Conservation (phyloP, 805 yeast genomes). For the Metschnikowia cubensis region DNA sequence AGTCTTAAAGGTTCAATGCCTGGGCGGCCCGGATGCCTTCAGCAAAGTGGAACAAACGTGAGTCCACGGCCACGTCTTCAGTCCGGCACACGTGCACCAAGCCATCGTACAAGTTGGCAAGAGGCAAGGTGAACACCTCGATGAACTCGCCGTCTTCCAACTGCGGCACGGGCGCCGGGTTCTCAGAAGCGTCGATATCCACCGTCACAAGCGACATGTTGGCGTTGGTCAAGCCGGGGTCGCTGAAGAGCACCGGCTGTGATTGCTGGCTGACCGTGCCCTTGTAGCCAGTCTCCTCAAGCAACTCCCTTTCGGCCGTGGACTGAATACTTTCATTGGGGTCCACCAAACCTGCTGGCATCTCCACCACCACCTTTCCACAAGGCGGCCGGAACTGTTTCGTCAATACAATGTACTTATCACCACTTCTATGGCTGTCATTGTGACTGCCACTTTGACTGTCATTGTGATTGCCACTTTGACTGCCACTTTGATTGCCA, state of each 20-base stretch:
- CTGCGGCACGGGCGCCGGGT: constrained; percentile 64
- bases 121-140: constrained; percentile 75
- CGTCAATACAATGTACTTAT: constrained; percentile 51
- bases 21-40: constrained; percentile 65
- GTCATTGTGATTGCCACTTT: too few relatives aligned
- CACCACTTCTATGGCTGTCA: constrained; percentile 12
- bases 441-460: too few relatives aligned
- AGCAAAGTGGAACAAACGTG: constrained; percentile 82
- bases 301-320: constrained; percentile 83
- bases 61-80: constrained; percentile 79
- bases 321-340: constrained; percentile 70
- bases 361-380: constrained; percentile 80
- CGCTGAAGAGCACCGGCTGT: constrained; percentile 51
- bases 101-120: constrained; percentile 52
- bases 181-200: constrained; percentile 67
- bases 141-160: constrained; percentile 91
- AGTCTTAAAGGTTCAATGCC: not conserved
- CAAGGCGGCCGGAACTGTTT: constrained; percentile 95
- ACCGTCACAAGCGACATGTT: constrained; percentile 77
- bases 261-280: constrained; percentile 49
- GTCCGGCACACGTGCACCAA: constrained; percentile 45
- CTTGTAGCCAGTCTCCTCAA: constrained; percentile 89
- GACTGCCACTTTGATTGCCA: too few relatives aligned
- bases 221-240: constrained; percentile 87
- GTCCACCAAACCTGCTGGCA: constrained; percentile 94